Evolutionary conservation across 2,329 filamentous ascomycete genomes (phyloP).

Genomic region (Penicillium sp.): DNA sequence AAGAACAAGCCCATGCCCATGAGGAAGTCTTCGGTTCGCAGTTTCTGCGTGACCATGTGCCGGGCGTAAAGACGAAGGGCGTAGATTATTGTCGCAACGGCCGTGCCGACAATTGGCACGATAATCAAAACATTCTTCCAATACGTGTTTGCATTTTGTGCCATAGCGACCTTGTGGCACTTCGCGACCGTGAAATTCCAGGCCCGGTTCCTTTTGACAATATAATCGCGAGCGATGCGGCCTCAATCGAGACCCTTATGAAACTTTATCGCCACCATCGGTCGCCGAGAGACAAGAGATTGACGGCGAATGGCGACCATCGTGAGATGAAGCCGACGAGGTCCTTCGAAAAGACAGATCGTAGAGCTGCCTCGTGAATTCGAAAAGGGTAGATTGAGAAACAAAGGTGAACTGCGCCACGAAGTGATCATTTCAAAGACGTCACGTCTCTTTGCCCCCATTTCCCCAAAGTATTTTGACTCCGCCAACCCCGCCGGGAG

Average conservation of each 20-base stretch:
- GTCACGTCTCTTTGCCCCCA: not conserved
- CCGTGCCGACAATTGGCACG: slow-evolving; percentile 18
- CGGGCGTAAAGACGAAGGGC: slow-evolving; percentile 20
- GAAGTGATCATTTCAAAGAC: not conserved
- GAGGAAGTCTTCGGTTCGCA: slow-evolving; percentile 19
- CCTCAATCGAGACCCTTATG: not conserved
- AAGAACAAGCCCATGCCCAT: slow-evolving; percentile 21
- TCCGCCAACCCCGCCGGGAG: not conserved
- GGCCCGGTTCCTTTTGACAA: not conserved
- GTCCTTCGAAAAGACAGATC: not conserved
- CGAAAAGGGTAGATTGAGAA: too few relatives aligned
- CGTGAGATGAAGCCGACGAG: not conserved
- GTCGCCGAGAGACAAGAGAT: not conserved
- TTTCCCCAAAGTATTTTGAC: not conserved
- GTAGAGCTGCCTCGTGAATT: not conserved
- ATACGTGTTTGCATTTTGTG: not conserved
- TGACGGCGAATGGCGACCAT: not conserved
- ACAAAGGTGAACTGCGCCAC: too few relatives aligned
- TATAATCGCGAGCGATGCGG: not conserved
- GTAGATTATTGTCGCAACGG: slow-evolving; percentile 19
- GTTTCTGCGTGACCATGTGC: slow-evolving; percentile 2
- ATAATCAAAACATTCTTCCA: slow-evolving; percentile 21
- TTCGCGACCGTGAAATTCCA: not conserved
- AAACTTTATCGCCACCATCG: not conserved
- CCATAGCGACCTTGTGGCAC: not conserved